Conservation (phyloP, 768 basidiomycete genomes). For the Boletus rubroflammeus region DNA sequence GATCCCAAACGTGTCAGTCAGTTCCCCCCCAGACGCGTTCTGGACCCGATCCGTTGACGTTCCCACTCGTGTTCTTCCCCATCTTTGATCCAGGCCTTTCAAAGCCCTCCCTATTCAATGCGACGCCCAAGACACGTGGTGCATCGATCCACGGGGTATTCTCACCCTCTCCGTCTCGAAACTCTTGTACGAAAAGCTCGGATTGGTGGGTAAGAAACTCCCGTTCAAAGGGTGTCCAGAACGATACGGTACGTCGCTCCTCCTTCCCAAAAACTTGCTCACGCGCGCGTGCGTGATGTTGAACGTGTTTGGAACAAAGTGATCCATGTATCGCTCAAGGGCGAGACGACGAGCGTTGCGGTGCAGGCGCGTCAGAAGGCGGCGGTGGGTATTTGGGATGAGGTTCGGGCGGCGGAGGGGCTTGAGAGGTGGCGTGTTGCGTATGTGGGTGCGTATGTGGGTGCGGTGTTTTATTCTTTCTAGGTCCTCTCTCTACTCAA, state of each 20-base stretch:
- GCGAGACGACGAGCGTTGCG: constrained; percentile 35
- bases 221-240: constrained; percentile 50
- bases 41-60: neutral
- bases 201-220: constrained; percentile 52
- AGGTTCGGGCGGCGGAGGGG: constrained; percentile 33
- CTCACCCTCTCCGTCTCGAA: constrained; percentile 56
- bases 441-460: constrained; percentile 29
- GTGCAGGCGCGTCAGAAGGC: constrained; percentile 37
- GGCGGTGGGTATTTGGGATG: constrained; percentile 51
- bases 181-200: constrained; percentile 57
- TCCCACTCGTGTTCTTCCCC: neutral
- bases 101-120: constrained; percentile 33
- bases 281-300: neutral
- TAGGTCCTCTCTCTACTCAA: neutral
- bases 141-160: constrained; percentile 59
- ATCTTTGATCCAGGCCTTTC: constrained; percentile 30
- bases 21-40: neutral
- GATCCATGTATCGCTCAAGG: constrained; percentile 44
- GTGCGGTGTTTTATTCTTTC: constrained; percentile 15
- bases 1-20: constrained; percentile 12
- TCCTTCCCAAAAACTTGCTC: too few species aligned
- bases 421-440: constrained; percentile 45
- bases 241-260: constrained; percentile 41
- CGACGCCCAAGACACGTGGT: constrained; percentile 59
- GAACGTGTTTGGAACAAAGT: constrained; percentile 31